Conservation (phyloP, 1,284 basidiomycete genomes). For the Earliella scabrosa region DNA sequence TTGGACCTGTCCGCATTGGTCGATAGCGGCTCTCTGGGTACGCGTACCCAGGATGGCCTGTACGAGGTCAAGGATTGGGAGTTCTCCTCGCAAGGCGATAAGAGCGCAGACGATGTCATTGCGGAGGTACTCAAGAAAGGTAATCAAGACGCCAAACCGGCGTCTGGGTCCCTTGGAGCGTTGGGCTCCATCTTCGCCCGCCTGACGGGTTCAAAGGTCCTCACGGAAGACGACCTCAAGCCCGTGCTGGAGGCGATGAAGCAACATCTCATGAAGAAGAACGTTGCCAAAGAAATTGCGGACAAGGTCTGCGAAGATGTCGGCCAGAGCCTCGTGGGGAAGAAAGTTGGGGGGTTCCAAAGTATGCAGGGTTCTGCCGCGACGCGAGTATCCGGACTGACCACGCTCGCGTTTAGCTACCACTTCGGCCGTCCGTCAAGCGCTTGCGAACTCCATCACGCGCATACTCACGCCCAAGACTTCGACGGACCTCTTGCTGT, state of each 20-base stretch:
- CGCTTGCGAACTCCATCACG: constrained; percentile 88
- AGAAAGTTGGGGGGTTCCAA: constrained; percentile 87
- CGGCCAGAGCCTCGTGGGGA: constrained; percentile 87
- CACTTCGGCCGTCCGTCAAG: constrained; percentile 82
- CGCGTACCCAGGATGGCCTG: constrained; percentile 78
- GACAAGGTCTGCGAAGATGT: constrained; percentile 95
- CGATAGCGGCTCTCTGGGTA: constrained; percentile 82
- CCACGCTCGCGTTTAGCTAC: constrained; percentile 56
- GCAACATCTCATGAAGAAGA: constrained; percentile 98
- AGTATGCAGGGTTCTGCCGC: too few relatives aligned
- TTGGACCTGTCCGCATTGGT: constrained; percentile 69
- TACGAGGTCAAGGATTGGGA: constrained; percentile 98
- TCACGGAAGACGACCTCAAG: constrained; percentile 84
- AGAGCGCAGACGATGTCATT: constrained; percentile 62
- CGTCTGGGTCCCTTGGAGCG: constrained; percentile 57
- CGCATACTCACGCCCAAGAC: constrained; percentile 96
- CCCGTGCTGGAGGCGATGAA: constrained; percentile 95
- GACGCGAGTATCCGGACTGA: too few relatives aligned
- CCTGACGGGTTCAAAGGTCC: constrained; percentile 82
- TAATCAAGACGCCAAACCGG: constrained; percentile 38
- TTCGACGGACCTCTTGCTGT: constrained; percentile 91
- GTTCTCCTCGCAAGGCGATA: constrained; percentile 44
- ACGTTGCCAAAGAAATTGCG: constrained; percentile 95
- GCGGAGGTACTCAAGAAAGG: constrained; percentile 54
- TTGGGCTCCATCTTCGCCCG: constrained; percentile 80